A percentile compares a stretch with the other conserved stretches of the same genome.
Conservation (phyloP, 2,329 filamentous ascomycete species). For the Pestalotiopsis sp. region DNA sequence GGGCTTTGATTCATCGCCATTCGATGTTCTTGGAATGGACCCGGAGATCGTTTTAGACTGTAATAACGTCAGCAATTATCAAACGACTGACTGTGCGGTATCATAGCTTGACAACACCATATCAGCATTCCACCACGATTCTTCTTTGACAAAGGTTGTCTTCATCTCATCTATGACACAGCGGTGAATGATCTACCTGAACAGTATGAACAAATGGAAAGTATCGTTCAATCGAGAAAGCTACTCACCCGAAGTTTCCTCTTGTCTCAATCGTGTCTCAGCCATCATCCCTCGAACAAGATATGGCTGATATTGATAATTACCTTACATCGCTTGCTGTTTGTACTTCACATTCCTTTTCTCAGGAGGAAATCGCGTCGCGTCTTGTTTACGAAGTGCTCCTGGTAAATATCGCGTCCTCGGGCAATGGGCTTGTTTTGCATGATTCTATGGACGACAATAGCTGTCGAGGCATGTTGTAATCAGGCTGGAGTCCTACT, state of each 20-base stretch:
- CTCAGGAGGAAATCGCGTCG: background rate
- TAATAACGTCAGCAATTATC: background rate
- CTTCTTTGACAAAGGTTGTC: background rate
- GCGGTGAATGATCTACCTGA: background rate
- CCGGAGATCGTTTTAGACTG: constrained; percentile 11
- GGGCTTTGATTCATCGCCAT: constrained; percentile 17
- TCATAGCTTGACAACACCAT: too few relatives aligned
- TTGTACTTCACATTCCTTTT: background rate
- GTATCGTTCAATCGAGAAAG: background rate
- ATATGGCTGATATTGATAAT: background rate
- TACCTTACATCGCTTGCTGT: background rate
- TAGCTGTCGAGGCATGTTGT: background rate
- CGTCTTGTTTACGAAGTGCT: too few relatives aligned
- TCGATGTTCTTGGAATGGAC: constrained; percentile 21
- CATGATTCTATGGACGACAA: too few relatives aligned
- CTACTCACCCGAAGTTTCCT: background rate
- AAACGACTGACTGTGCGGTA: background rate
- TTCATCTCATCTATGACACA: background rate
- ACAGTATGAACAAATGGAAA: background rate
- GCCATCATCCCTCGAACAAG: background rate
- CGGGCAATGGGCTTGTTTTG: too few relatives aligned
- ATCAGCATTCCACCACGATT: background rate
- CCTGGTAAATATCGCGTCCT: too few relatives aligned
- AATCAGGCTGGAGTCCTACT: background rate
- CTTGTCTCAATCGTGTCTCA: background rate